Evolutionary conservation across 1,284 basidiomycete genomes (phyloP), one percentile per base, ranked within the genome.

Genomic region (Apiotrichum domesticum): DNA sequence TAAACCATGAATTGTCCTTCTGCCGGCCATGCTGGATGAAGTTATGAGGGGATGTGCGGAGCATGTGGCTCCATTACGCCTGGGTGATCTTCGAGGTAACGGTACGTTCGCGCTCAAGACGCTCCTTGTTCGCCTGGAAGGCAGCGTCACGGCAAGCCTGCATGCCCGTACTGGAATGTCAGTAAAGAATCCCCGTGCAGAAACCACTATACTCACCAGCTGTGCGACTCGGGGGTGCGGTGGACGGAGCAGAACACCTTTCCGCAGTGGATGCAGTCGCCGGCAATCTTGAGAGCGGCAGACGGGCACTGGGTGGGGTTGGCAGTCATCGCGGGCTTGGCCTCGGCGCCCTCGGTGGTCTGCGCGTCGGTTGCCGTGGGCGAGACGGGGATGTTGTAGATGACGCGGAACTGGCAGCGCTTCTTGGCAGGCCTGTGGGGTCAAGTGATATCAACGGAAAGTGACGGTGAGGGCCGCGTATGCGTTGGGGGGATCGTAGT

Each of bases 71-170:
- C 15, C n/a, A 48, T 58, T 71, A 78, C 34, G 75, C 71, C 57
- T 71, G 70, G 7, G 75, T 75, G 52, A 78, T 72, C 69, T 78
- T 78, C 58, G 66, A 67, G 9, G 73, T 72, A 34, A 75, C 71
- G 9, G 77, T 78, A 49, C 72, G 66, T 58, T 79, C 77, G 33
- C 68, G 65, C 62, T 78, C 77, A 5, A 79, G 66, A 44, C 75
- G 66, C 55, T 74, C 77, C 65, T 76, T 76, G 71, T 79, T 79
- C 35, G 76, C 76, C 53, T 77, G 73, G 65, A 78, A 77, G 0
- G 77, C 77, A 34, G 77, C 77, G 44, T 78, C 77, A 39, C 76
- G 67, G 63, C 76, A 77, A 6, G 72, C 72, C 63, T 76, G 74
- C 63, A 77, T 73, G 45, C 70, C 71, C 35, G 72, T 62, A 59